These are phyloP conservation scores for Leishmania tarentolae DNA, from an alignment of 208 protist species.

Conservation along the genomic window DNA sequence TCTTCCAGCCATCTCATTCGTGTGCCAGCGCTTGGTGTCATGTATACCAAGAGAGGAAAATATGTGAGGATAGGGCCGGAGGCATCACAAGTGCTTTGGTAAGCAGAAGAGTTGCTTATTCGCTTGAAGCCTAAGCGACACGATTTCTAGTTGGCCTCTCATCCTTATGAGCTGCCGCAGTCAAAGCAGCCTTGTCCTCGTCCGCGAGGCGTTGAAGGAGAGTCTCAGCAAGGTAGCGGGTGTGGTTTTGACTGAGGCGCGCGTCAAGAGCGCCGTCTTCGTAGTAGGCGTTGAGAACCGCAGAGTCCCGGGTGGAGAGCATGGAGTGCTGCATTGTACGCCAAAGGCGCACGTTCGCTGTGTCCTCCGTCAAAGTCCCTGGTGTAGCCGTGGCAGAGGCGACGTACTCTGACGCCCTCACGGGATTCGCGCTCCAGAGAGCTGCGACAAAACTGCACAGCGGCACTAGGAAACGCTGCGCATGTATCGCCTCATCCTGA, in stretches of 20 bases:
- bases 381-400: slow-evolving; percentile 35
- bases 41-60: not conserved
- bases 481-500: slow-evolving; percentile 31
- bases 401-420: slow-evolving; percentile 45
- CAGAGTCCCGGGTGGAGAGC: slow-evolving; percentile 83
- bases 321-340: slow-evolving; percentile 80
- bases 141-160: not conserved
- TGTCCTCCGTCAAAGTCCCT: slow-evolving; percentile 3
- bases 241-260: slow-evolving; percentile 64
- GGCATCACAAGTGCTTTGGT: not conserved
- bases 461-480: slow-evolving; percentile 41
- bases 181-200: slow-evolving; percentile 1
- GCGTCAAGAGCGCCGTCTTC: slow-evolving; percentile 53
- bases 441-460: slow-evolving; percentile 60
- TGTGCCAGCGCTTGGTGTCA: not conserved
- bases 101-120: not conserved
- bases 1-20: not conserved
- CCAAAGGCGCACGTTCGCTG: slow-evolving; percentile 65
- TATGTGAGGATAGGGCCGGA: not conserved
- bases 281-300: slow-evolving; percentile 59
- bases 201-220: slow-evolving; percentile 52
- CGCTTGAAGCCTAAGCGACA: not conserved
- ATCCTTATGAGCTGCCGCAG: not conserved
- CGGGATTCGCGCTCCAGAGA: slow-evolving; percentile 68
- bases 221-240: slow-evolving; percentile 73